Conservation (phyloP, 1,284 basidiomycete species). For the Pseudomicrostroma phylloplanum region DNA sequence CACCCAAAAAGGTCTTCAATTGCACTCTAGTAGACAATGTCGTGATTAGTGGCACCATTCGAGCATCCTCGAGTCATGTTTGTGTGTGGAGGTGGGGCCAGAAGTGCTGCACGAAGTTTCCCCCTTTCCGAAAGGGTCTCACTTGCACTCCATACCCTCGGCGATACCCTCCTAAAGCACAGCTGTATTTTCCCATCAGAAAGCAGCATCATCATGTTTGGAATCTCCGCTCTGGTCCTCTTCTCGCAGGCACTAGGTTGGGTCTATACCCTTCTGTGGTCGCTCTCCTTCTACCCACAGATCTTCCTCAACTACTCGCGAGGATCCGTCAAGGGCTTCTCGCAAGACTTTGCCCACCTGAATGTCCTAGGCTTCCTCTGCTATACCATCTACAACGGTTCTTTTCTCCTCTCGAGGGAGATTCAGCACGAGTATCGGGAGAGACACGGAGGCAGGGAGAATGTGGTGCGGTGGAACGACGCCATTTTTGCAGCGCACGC, state of each 20-base stretch:
- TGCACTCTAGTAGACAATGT: too few relatives aligned
- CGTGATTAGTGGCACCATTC: too few relatives aligned
- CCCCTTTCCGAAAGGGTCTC: too few relatives aligned
- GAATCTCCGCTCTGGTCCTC: conserved; percentile 1
- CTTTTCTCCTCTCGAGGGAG: conserved; percentile 20
- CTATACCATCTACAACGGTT: conserved; percentile 30
- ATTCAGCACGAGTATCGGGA: conserved; percentile 30
- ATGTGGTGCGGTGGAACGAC: conserved; percentile 36
- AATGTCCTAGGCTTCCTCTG: conserved; percentile 35
- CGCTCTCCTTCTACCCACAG: conserved; percentile 44
- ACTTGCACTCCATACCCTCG: too few relatives aligned
- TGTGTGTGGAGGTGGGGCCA: too few relatives aligned
- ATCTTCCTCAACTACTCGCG: conserved; percentile 24
- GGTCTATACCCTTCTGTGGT: conserved; percentile 40
- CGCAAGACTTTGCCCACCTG: conserved; percentile 34
- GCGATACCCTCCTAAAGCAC: too few relatives aligned
- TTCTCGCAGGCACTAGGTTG: conserved; percentile 37
- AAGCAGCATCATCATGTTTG: too few relatives aligned
- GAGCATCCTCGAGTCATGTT: too few relatives aligned
- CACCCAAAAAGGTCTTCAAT: too few relatives aligned
- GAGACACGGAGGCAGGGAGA: conserved; percentile 23
- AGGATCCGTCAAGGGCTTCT: conserved; percentile 26
- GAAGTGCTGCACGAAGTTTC: too few relatives aligned
- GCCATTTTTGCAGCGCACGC: conserved; percentile 32
- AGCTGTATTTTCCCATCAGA: too few relatives aligned